These are phyloP conservation scores for Aureobasidium musti DNA, from an alignment of 2,329 filamentous ascomycete species.

Conservation along the genomic window DNA sequence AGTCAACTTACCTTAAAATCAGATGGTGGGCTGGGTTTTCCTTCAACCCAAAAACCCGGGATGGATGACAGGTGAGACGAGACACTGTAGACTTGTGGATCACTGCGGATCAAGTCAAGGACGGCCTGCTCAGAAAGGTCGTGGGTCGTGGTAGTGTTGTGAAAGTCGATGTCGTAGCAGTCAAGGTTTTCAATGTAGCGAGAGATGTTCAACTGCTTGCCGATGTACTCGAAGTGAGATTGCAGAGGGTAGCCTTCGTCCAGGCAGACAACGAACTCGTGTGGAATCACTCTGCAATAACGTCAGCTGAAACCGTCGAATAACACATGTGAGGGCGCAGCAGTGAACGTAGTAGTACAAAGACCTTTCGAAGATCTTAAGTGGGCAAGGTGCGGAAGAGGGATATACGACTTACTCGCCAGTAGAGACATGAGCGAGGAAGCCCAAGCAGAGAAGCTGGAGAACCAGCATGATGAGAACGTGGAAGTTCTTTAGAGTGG, in stretches of 20 bases:
- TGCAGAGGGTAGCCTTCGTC: background rate
- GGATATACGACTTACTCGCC: too few species aligned
- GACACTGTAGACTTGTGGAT: background rate
- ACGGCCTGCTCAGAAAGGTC: background rate
- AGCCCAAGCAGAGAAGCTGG: background rate
- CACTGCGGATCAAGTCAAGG: background rate
- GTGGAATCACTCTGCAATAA: background rate
- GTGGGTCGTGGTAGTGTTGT: background rate
- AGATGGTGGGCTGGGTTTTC: too few species aligned
- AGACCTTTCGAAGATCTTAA: too few species aligned
- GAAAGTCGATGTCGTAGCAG: background rate
- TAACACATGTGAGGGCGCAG: too few species aligned
- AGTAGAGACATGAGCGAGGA: background rate
- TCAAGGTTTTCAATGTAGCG: background rate
- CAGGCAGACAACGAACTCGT: background rate
- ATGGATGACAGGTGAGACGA: background rate
- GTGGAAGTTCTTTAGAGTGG: background rate
- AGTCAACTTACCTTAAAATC: background rate
- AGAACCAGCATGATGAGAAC: background rate
- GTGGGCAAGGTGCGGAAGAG: too few species aligned
- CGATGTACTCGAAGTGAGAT: background rate
- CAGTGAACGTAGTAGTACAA: too few species aligned
- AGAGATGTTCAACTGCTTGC: background rate
- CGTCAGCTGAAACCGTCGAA: background rate
- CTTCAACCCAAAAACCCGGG: too few species aligned